Evolutionary conservation across 2,329 filamentous ascomycete genomes (phyloP), one percentile per base, ranked within the genome.

Genomic region (Epichloe gansuensis): DNA sequence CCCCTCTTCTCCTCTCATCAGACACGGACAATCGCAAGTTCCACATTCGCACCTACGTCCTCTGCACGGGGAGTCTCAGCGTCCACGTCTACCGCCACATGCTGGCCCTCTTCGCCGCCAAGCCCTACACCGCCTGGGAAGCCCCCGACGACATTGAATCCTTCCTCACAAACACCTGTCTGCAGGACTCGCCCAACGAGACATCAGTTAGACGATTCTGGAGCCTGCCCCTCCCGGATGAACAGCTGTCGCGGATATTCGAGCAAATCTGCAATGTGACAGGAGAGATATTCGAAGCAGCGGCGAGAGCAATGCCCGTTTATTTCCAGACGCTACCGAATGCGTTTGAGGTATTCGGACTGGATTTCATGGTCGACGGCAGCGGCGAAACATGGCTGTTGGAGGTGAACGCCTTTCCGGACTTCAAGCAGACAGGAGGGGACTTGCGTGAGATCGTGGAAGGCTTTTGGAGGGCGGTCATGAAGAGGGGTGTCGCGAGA

Each of bases 341-440:
- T 65, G 87, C 85, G 0, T 97, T 97, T 64, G 93, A 98, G 71
- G 73, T 94, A 7, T 98, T 87, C 65, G 93, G 93, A 0, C 68
- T 97, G 42, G 93, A 98, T 65, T 98, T 93, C 64, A 67, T 98
- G 61, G 82, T 96, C 9, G 87, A 89, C 61, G 74, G 64, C 0
- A 61, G 65, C 8, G 83, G 81, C 0, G 74, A 62, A 3, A 78
- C 81, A 3, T 96, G 83, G 81, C 66, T 98, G 61, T 71, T 98
- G 52, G 93, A 98, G 71, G 80, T 95, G 35, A 98, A 98, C 71
- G 88, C 91, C 0, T 98, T 95, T 68, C 93, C 93, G 9, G 93
- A 98, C 70, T 97, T 97, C 64, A 82, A 79, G 63, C 91, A 97
- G 78, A 95, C 89, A 15, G 93, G 93, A 8, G 89, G 88, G 0